These are phyloP conservation scores for Lepidopterella palustris DNA, from an alignment of 495 filamentous ascomycete genomes.

Conservation along the genomic window DNA sequence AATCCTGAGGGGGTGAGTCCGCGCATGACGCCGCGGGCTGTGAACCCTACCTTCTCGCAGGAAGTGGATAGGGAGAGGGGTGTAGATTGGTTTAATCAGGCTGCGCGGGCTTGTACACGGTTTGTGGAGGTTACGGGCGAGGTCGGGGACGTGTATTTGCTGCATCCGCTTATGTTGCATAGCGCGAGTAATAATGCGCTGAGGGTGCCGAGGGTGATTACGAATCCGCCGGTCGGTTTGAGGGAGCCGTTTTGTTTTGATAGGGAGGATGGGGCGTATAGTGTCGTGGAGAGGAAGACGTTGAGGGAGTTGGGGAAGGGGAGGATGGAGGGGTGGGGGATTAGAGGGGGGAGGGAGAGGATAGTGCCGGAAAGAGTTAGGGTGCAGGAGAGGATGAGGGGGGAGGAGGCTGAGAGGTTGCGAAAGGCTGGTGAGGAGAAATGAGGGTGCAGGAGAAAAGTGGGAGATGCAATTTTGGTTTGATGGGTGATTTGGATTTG, in stretches of 20 bases:
- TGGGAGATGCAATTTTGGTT: too few species aligned
- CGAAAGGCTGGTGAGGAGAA: conserved; percentile 6
- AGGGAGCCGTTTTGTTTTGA: conserved; percentile 57
- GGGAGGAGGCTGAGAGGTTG: conserved; percentile 32
- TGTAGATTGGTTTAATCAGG: conserved; percentile 49
- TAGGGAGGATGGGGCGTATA: conserved; percentile 54
- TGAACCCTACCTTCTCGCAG: conserved; percentile 37
- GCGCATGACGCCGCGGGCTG: conserved; percentile 52
- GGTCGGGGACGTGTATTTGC: conserved; percentile 59
- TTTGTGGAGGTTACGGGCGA: conserved; percentile 63
- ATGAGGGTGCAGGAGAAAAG: too few species aligned
- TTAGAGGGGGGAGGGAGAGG: conserved; percentile 46
- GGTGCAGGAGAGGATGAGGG: conserved; percentile 47
- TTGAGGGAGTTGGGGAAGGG: conserved; percentile 53
- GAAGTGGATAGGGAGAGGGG: conserved; percentile 28
- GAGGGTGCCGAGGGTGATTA: conserved; percentile 58
- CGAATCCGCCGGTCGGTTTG: conserved; percentile 61
- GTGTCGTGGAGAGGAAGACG: conserved; percentile 63
- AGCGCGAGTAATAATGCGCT: conserved; percentile 55
- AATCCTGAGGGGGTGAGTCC: conserved; percentile 66
- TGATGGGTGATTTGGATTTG: too few species aligned
- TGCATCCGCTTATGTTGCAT: conserved; percentile 72
- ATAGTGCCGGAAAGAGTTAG: conserved; percentile 45
- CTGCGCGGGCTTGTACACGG: conserved; percentile 40
- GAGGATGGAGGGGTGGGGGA: conserved; percentile 56